phyloP scores from a whole-genome alignment of 1,284 basidiomycete species.

The Cutaneotrichosporon sp. region DNA sequence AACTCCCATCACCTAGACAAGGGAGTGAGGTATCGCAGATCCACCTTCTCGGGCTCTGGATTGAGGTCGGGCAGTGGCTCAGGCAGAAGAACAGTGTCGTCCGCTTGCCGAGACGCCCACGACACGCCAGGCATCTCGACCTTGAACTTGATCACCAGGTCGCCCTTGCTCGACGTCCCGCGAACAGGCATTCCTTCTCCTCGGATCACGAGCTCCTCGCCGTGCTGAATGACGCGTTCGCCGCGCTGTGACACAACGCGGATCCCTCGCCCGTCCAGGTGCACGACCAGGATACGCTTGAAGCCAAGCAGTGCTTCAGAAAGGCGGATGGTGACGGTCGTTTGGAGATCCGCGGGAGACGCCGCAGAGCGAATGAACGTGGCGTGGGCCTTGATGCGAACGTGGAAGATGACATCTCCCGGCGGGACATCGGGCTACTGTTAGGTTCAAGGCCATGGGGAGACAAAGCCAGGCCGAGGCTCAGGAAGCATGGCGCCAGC shows the following conservation, averaged over 20 bases:
- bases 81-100: conserved; percentile 21
- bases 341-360: conserved; percentile 29
- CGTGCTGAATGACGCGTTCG: conserved; percentile 64
- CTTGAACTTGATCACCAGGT: conserved; percentile 71
- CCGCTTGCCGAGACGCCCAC: conserved; percentile 34
- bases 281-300: conserved; percentile 74
- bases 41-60: conserved; percentile 11
- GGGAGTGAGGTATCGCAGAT: conserved; percentile 9
- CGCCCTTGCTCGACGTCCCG: conserved; percentile 63
- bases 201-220: conserved; percentile 65
- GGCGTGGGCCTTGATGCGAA: conserved; percentile 63
- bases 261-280: conserved; percentile 83
- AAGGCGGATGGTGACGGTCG: conserved; percentile 60
- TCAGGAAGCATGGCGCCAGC: no score
- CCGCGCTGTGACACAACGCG: conserved; percentile 65
- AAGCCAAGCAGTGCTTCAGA: conserved; percentile 89
- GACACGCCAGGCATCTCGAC: conserved; percentile 63
- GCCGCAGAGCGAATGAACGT: conserved; percentile 54
- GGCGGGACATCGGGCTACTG: conserved; percentile 69
- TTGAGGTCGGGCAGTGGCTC: conserved; percentile 24
- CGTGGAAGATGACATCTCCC: conserved; percentile 81
- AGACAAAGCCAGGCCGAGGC: neutral
- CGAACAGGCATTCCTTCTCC: conserved; percentile 82
- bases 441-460: conserved; percentile 13
- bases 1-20: no score